These are phyloP conservation scores for Chaetoscypha palmicola DNA, from an alignment of 2,329 filamentous ascomycete species.

Conservation along the genomic window DNA sequence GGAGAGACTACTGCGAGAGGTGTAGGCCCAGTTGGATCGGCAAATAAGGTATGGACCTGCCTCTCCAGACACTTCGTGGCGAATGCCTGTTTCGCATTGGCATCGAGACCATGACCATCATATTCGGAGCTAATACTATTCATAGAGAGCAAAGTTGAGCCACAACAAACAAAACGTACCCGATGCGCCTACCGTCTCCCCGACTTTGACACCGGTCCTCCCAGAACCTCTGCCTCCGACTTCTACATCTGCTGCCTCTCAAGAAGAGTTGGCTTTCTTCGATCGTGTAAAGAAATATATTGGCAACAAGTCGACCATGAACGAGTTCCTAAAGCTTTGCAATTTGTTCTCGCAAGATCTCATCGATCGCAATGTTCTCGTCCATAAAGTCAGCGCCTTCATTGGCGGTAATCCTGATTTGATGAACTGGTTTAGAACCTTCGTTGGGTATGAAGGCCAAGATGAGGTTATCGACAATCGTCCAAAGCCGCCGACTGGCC, in stretches of 20 bases:
- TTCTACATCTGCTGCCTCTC: constrained; percentile 62
- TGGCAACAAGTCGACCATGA: constrained; percentile 84
- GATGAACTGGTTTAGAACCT: constrained; percentile 80
- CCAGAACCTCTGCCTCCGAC: constrained; percentile 81
- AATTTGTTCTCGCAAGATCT: constrained; percentile 92
- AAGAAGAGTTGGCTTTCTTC: constrained; percentile 88
- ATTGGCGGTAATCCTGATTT: constrained; percentile 84
- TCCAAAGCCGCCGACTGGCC: constrained; percentile 65
- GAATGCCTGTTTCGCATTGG: no score
- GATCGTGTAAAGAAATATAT: constrained; percentile 96
- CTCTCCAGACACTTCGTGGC: no score
- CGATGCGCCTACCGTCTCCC: constrained; percentile 49
- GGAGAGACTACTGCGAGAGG: constrained; percentile 27
- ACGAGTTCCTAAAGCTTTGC: constrained; percentile 93
- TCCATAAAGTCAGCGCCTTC: constrained; percentile 76
- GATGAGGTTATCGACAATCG: constrained; percentile 75
- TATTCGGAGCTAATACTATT: no score
- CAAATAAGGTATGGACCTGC: constrained; percentile 44
- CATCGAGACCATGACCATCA: background rate
- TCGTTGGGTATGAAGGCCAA: constrained; percentile 69
- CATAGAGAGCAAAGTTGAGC: constrained; percentile 61
- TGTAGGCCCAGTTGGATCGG: constrained; percentile 29
- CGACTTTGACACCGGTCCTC: constrained; percentile 79
- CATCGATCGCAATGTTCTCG: constrained; percentile 76
- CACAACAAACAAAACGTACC: constrained; percentile 45